Conservation (phyloP, 2,329 filamentous ascomycete species). For the Chrysoporthe deuterocubensis region DNA sequence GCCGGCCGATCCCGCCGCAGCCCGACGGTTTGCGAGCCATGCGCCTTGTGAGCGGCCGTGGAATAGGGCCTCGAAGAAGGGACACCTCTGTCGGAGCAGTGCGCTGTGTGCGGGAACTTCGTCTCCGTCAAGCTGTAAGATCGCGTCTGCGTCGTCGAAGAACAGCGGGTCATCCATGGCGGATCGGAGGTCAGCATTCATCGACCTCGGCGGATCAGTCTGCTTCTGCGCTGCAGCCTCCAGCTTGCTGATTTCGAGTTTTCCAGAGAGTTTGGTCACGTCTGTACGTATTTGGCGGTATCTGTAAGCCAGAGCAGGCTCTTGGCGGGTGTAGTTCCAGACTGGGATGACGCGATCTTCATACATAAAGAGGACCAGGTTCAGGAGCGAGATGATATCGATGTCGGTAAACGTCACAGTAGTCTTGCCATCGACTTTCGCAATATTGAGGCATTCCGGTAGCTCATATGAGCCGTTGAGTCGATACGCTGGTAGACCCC, state of each 20-base stretch:
- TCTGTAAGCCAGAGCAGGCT: slow-evolving; percentile 67
- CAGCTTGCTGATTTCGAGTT: slow-evolving; percentile 70
- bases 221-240: slow-evolving; percentile 81
- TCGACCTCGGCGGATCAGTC: slow-evolving; percentile 62
- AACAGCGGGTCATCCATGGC: slow-evolving; percentile 72
- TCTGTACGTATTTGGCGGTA: slow-evolving; percentile 83
- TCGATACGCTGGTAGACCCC: slow-evolving; percentile 62
- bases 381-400: slow-evolving; percentile 79
- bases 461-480: slow-evolving; percentile 58
- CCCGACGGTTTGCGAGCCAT: slow-evolving; percentile 78
- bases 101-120: slow-evolving; percentile 76
- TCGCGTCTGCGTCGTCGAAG: slow-evolving; percentile 78
- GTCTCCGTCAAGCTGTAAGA: slow-evolving; percentile 78
- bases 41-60: slow-evolving; percentile 82
- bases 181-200: slow-evolving; percentile 71
- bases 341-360: slow-evolving; percentile 80
- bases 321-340: slow-evolving; percentile 78
- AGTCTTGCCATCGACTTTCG: slow-evolving; percentile 53
- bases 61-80: slow-evolving; percentile 91
- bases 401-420: slow-evolving; percentile 68
- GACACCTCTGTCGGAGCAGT: slow-evolving; percentile 80
- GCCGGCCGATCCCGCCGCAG: slow-evolving; percentile 40
- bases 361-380: slow-evolving; percentile 80
- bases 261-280: slow-evolving; percentile 81
- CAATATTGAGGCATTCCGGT: slow-evolving; percentile 64